These are phyloP conservation scores for Cytospora schulzeri DNA, from an alignment of 2,329 filamentous ascomycete species.

Conservation along the genomic window DNA sequence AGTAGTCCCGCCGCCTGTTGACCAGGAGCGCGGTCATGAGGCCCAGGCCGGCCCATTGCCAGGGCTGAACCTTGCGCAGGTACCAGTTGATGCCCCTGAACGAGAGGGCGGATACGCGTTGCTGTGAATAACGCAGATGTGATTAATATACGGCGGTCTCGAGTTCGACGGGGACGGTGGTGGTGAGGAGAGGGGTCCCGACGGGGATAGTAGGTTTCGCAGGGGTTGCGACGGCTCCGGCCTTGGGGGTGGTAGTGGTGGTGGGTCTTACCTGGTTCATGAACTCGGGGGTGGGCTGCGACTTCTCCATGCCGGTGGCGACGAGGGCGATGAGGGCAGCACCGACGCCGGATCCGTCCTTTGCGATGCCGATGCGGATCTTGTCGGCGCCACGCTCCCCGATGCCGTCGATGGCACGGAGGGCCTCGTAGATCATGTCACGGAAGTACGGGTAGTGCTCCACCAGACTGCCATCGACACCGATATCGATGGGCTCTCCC, in stretches of 20 bases:
- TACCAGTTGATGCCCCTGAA: slow-evolving; percentile 23
- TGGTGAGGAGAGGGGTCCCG: not conserved
- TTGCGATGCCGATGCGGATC: slow-evolving; percentile 92
- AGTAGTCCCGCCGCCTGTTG: slow-evolving; percentile 21
- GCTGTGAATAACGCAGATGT: slow-evolving; percentile 4
- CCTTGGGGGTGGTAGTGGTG: not conserved
- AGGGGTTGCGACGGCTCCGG: not conserved
- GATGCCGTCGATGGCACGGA: slow-evolving; percentile 75
- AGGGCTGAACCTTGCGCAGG: slow-evolving; percentile 25
- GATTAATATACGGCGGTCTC: slow-evolving; percentile 11
- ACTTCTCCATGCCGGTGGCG: slow-evolving; percentile 68
- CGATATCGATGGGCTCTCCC: slow-evolving; percentile 80
- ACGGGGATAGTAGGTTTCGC: not conserved
- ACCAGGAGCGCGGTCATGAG: slow-evolving; percentile 18
- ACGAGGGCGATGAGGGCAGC: slow-evolving; percentile 93
- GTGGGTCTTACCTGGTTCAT: slow-evolving; percentile 25
- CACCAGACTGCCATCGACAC: slow-evolving; percentile 90
- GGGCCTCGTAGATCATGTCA: slow-evolving; percentile 80
- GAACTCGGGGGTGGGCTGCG: slow-evolving; percentile 23
- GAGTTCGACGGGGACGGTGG: not conserved
- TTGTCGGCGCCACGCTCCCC: slow-evolving; percentile 78
- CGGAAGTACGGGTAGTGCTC: slow-evolving; percentile 96
- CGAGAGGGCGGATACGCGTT: slow-evolving; percentile 21
- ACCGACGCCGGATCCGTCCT: slow-evolving; percentile 94
- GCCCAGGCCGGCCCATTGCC: slow-evolving; percentile 28